Conservation (phyloP, 2,329 filamentous ascomycete species). For the Fusarium bulbicola region DNA sequence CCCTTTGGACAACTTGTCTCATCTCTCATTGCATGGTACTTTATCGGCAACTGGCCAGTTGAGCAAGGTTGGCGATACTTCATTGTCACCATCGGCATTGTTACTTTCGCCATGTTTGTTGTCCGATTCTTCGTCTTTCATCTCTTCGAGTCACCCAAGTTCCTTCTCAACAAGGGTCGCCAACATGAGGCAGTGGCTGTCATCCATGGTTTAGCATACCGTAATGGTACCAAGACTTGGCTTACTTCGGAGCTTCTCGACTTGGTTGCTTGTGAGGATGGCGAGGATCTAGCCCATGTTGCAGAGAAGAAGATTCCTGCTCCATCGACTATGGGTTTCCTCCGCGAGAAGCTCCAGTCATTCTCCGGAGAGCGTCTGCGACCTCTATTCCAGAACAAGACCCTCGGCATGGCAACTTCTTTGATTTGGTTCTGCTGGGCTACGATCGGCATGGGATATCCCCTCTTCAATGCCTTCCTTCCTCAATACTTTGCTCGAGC, state of each 20-base stretch:
- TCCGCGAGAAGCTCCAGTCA: constrained; percentile 68
- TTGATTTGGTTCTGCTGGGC: constrained; percentile 84
- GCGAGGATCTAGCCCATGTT: constrained; percentile 37
- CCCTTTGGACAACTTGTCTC: constrained; percentile 81
- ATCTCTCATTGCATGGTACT: constrained; percentile 78
- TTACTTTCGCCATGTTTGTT: constrained; percentile 81
- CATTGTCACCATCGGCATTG: constrained; percentile 73
- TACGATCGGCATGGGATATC: constrained; percentile 86
- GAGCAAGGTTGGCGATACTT: constrained; percentile 83
- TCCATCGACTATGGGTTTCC: constrained; percentile 49
- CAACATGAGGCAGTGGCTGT: constrained; percentile 83
- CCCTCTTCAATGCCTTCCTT: constrained; percentile 90
- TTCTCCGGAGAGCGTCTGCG: constrained; percentile 74
- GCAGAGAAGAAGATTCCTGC: constrained; percentile 18
- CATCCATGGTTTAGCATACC: constrained; percentile 79
- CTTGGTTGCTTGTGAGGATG: constrained; percentile 58
- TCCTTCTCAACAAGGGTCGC: constrained; percentile 77
- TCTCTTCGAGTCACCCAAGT: constrained; percentile 88
- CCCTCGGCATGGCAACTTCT: constrained; percentile 59
- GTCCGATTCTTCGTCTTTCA: constrained; percentile 82
- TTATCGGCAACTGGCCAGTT: constrained; percentile 73
- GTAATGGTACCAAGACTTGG: constrained; percentile 77
- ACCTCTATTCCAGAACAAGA: constrained; percentile 69
- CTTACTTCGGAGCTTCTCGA: constrained; percentile 76
- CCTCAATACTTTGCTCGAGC: constrained; percentile 79